Conservation (phyloP, 2,329 filamentous ascomycete genomes). For the Ilyonectria mors-panacis region DNA sequence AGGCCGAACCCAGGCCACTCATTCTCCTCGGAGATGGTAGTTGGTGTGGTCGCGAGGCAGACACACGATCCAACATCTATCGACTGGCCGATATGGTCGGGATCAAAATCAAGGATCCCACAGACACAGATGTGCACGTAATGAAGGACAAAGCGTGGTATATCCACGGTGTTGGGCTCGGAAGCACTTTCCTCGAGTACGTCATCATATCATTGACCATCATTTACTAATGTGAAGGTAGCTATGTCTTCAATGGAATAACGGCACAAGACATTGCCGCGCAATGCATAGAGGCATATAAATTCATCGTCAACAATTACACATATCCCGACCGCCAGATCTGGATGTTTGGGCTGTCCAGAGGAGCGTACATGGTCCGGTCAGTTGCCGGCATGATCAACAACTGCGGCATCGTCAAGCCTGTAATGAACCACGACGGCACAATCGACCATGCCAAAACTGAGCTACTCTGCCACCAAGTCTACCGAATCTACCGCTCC, state of each 20-base stretch:
- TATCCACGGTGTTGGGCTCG: slow-evolving; percentile 23
- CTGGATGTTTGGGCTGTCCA: slow-evolving; percentile 48
- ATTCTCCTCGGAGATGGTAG: slow-evolving; percentile 41
- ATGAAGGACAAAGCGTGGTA: slow-evolving; percentile 15
- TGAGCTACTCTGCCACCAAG: slow-evolving; percentile 33
- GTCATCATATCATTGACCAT: neutral
- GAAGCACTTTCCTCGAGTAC: slow-evolving; percentile 24
- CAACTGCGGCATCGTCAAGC: slow-evolving; percentile 48
- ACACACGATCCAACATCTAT: slow-evolving; percentile 37
- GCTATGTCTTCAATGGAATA: slow-evolving; percentile 36
- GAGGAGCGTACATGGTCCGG: slow-evolving; percentile 46
- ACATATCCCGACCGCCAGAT: slow-evolving; percentile 37
- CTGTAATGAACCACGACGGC: slow-evolving; percentile 14
- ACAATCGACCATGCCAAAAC: neutral
- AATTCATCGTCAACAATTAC: slow-evolving; percentile 41
- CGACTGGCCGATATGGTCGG: slow-evolving; percentile 36
- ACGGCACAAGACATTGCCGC: slow-evolving; percentile 23
- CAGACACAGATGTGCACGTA: slow-evolving; percentile 11
- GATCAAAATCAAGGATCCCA: slow-evolving; percentile 12
- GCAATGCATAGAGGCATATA: slow-evolving; percentile 33
- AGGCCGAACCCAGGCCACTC: slow-evolving; percentile 9
- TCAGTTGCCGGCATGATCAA: slow-evolving; percentile 49
- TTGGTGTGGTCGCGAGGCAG: slow-evolving; percentile 40
- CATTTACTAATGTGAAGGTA: neutral
- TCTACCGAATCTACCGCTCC: slow-evolving; percentile 44